Evolutionary conservation across 2,329 filamentous ascomycete species (phyloP).

Genomic region (Periconia macrospinosa): DNA sequence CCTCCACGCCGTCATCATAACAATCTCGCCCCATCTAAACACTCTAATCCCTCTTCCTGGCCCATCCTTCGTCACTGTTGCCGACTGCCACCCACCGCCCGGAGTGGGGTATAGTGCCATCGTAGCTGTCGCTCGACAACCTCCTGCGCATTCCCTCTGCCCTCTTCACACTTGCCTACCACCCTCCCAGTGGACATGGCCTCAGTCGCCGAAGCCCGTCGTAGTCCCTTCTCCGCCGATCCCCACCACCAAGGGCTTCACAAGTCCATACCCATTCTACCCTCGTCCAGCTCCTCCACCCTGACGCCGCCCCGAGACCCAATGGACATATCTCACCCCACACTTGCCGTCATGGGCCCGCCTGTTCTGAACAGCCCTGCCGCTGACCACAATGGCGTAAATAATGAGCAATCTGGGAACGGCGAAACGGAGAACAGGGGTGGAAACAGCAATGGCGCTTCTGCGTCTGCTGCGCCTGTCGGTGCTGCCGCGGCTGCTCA

Average conservation of each 20-base stretch:
- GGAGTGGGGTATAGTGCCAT: no score
- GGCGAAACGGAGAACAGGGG: constrained; percentile 35
- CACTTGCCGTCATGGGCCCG: constrained; percentile 51
- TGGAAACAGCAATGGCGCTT: constrained; percentile 38
- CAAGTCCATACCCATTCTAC: constrained; percentile 56
- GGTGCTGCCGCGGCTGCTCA: constrained; percentile 74
- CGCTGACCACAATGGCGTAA: constrained; percentile 46
- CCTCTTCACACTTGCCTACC: background rate
- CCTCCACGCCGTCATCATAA: constrained; percentile 1
- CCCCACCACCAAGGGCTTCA: constrained; percentile 47
- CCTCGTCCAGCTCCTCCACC: constrained; percentile 47
- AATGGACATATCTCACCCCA: constrained; percentile 59
- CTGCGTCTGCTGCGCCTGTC: constrained; percentile 47
- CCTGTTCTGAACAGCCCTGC: constrained; percentile 53
- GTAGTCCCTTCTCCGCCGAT: constrained; percentile 51
- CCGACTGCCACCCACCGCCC: no score
- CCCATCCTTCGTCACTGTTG: background rate
- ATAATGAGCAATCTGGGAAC: constrained; percentile 23
- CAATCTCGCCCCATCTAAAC: background rate
- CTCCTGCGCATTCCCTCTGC: no score
- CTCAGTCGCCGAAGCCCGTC: constrained; percentile 47
- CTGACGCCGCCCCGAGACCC: constrained; percentile 52
- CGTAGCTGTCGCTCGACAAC: no score
- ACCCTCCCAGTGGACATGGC: constrained; percentile 40
- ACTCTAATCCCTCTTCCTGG: background rate